A percentile compares a stretch with the other conserved stretches of the same genome.
These are phyloP conservation scores for Termitomyces sp. DNA, from an alignment of 768 basidiomycete species.

Conservation along the genomic window DNA sequence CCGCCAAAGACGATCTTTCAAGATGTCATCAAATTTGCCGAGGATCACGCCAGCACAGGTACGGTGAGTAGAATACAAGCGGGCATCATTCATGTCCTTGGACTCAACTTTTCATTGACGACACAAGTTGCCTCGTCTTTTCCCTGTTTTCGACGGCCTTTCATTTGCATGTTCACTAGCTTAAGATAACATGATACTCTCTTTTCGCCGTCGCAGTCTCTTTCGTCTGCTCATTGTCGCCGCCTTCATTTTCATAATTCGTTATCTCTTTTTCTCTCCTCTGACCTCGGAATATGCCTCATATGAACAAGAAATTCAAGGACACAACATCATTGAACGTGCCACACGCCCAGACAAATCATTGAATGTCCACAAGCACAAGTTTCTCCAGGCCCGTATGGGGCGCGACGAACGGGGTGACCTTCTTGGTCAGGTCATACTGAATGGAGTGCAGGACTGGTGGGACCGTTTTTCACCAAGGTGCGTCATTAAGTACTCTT, in stretches of 20 bases:
- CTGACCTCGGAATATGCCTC: constrained; percentile 27
- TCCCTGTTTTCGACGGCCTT: not conserved
- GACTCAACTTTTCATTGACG: not conserved
- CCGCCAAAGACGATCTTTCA: not conserved
- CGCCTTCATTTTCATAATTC: constrained; percentile 26
- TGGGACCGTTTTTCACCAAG: constrained; percentile 94
- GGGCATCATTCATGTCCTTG: not conserved
- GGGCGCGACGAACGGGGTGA: constrained; percentile 84
- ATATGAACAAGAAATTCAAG: constrained; percentile 40
- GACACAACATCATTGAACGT: constrained; percentile 50
- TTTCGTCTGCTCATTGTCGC: constrained; percentile 34
- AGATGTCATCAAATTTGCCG: not conserved
- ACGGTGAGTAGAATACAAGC: not conserved
- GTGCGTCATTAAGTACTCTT: constrained; percentile 38
- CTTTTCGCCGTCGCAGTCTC: constrained; percentile 45
- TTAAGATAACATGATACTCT: constrained; percentile 27
- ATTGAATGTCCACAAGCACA: constrained; percentile 84
- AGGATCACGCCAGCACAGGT: not conserved
- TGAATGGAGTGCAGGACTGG: constrained; percentile 77
- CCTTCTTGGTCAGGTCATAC: constrained; percentile 68
- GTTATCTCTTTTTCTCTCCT: constrained; percentile 30
- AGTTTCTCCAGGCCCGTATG: constrained; percentile 83
- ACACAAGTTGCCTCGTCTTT: not conserved
- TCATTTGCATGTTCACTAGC: not conserved
- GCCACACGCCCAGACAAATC: constrained; percentile 61